A percentile compares a stretch with the other conserved stretches of the same genome.
Evolutionary conservation across 805 yeast genomes (phyloP).

Genomic region (Yarrowia phangngaensis): DNA sequence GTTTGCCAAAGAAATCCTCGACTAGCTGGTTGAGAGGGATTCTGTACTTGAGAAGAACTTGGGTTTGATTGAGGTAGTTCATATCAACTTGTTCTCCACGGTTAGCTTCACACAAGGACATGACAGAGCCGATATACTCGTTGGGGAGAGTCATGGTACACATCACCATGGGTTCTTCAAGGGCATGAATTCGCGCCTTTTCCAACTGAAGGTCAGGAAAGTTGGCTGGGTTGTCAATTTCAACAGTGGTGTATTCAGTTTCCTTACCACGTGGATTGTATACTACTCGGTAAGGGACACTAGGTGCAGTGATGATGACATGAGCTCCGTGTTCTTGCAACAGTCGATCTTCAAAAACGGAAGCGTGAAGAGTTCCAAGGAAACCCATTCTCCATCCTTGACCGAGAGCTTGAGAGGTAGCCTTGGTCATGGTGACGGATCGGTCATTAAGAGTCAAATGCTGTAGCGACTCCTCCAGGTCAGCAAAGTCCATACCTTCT

Average conservation of each 20-base stretch:
- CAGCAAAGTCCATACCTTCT: constrained; percentile 85
- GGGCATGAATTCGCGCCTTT: constrained; percentile 45
- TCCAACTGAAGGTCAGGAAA: constrained; percentile 61
- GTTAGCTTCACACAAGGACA: constrained; percentile 76
- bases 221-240: constrained; percentile 86
- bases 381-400: constrained; percentile 98
- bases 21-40: constrained; percentile 86
- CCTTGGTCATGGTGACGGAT: constrained; percentile 82
- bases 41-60: constrained; percentile 72
- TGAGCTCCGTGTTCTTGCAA: constrained; percentile 94
- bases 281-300: constrained; percentile 85
- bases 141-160: constrained; percentile 88
- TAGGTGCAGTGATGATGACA: constrained; percentile 88
- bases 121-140: constrained; percentile 83
- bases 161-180: constrained; percentile 83
- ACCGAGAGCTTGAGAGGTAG: constrained; percentile 89
- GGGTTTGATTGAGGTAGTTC: constrained; percentile 72
- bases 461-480: constrained; percentile 82
- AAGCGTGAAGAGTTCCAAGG: constrained; percentile 89
- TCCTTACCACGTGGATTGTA: constrained; percentile 39
- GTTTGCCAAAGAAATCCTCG: constrained; percentile 91
- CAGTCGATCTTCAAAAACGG: constrained; percentile 86
- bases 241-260: constrained; percentile 54
- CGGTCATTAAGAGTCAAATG: constrained; percentile 80
- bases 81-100: constrained; percentile 80